phyloP scores from a whole-genome alignment of 306 rosid species.

The Leucaena leucocephala region DNA sequence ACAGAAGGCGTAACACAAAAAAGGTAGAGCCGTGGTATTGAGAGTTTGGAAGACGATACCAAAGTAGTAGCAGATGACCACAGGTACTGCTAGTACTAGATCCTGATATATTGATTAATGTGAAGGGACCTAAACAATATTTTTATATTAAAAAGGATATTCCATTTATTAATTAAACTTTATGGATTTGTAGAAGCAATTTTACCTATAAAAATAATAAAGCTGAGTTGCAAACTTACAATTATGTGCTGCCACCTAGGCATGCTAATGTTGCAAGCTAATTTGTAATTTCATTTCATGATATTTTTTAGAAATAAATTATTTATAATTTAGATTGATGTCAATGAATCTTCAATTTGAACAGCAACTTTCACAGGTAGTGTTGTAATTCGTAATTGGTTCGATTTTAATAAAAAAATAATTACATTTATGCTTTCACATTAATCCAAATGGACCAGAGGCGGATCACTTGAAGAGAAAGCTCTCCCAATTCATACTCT shows the following conservation, averaged over 20 bases:
- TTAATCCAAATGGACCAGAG: too few relatives aligned
- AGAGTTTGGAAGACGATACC: too few relatives aligned
- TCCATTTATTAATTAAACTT: background rate
- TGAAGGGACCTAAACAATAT: background rate
- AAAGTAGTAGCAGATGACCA: too few relatives aligned
- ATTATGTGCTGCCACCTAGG: background rate
- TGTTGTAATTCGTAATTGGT: background rate
- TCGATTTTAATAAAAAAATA: background rate
- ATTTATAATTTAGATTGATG: background rate
- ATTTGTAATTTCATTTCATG: background rate
- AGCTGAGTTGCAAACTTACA: background rate
- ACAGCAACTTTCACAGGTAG: background rate
- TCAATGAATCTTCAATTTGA: background rate
- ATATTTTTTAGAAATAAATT: too few relatives aligned
- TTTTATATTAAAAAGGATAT: background rate
- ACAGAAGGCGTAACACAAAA: too few relatives aligned
- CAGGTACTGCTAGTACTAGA: background rate
- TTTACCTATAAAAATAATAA: background rate
- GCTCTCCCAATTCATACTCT: too few relatives aligned
- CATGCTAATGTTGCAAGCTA: background rate
- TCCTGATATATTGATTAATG: background rate
- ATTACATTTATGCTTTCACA: background rate
- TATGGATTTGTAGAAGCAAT: background rate
- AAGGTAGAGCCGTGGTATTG: too few relatives aligned
- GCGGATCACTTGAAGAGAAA: too few relatives aligned